phyloP scores from a whole-genome alignment of 257 asterid genomes.

The Nicotiana tabacum region DNA sequence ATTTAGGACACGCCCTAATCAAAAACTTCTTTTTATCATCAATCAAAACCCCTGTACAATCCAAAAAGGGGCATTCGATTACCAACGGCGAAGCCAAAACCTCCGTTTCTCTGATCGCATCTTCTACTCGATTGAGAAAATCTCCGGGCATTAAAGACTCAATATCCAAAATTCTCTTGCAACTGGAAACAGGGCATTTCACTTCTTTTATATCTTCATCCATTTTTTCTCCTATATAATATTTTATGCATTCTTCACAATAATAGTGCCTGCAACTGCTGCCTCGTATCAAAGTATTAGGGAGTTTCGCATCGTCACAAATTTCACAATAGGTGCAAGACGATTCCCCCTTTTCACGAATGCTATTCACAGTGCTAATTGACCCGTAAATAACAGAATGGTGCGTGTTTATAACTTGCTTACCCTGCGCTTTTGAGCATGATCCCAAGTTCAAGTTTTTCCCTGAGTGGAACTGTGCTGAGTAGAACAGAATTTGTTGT shows the following conservation, averaged over 20 bases:
- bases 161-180: background rate
- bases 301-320: slow-evolving; percentile 7
- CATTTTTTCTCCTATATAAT: background rate
- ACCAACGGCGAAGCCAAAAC: background rate
- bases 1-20: background rate
- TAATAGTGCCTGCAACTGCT: background rate
- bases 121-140: background rate
- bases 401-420: background rate
- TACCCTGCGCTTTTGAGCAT: background rate
- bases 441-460: background rate
- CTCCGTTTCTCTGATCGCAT: background rate
- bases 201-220: background rate
- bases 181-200: slow-evolving; percentile 12
- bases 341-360: background rate
- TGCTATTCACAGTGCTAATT: background rate
- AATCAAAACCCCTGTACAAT: background rate
- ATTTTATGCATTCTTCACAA: slow-evolving; percentile 10
- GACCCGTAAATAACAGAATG: background rate
- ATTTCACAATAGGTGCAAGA: slow-evolving; percentile 2
- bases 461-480: background rate
- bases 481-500: background rate
- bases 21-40: background rate
- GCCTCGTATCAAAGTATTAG: background rate
- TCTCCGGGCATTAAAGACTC: background rate
- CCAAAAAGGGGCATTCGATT: background rate